Conservation (phyloP, 371 early-diverging fungal species). For the Mucor sp. region DNA sequence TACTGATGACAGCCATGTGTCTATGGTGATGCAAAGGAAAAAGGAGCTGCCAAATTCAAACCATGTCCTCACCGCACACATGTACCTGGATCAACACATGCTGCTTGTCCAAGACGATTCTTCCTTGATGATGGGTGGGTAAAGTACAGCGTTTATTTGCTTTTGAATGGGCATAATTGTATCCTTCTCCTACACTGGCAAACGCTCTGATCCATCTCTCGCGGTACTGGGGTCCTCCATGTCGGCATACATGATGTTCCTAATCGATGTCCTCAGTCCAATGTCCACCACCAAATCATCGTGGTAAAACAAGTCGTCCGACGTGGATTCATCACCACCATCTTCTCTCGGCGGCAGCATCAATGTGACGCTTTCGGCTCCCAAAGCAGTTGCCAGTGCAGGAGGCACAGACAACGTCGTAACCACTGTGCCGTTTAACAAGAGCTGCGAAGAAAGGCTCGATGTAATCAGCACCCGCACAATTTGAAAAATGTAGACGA, state of each 20-base stretch:
- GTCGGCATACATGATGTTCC: constrained; percentile 35
- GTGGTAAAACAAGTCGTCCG: constrained; percentile 36
- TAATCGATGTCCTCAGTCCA: constrained; percentile 29
- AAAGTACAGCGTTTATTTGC: background rate
- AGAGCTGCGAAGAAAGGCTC: constrained; percentile 38
- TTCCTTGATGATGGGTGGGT: background rate
- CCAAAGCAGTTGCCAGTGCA: constrained; percentile 30
- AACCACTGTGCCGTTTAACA: constrained; percentile 27
- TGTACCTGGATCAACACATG: background rate
- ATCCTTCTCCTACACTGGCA: constrained; percentile 30
- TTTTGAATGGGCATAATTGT: background rate
- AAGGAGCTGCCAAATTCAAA: background rate
- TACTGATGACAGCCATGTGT: background rate
- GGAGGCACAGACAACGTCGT: constrained; percentile 30
- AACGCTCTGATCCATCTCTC: constrained; percentile 35
- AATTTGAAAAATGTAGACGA: constrained; percentile 37
- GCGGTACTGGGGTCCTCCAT: constrained; percentile 27
- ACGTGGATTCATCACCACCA: constrained; percentile 8
- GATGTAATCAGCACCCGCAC: constrained; percentile 42
- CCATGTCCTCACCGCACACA: background rate
- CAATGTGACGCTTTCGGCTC: constrained; percentile 33
- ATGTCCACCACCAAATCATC: constrained; percentile 44
- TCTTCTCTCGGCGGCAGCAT: constrained; percentile 33
- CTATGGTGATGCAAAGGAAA: background rate
- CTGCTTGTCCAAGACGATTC: too few relatives aligned